phyloP scores from a whole-genome alignment of 768 basidiomycete genomes.

The Paxillus ammoniavirescens region DNA sequence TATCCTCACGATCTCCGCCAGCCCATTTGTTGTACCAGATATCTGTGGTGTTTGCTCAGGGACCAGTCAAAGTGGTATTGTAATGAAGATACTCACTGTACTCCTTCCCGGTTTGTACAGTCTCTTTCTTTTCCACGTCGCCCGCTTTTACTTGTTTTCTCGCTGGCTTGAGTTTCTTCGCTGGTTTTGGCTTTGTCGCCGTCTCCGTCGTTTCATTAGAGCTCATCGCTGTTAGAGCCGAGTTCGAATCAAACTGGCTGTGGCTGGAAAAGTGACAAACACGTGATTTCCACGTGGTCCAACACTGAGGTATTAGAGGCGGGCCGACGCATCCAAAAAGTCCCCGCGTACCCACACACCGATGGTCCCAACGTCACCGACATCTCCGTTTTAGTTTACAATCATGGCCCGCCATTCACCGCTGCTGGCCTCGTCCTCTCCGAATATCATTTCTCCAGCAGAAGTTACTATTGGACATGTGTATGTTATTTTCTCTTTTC shows the following conservation, averaged over 20 bases:
- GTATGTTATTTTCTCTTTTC: conserved; percentile 36
- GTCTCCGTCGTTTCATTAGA: conserved; percentile 23
- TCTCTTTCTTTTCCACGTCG: conserved; percentile 86
- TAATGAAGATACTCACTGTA: conserved; percentile 68
- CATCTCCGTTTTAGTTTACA: neutral
- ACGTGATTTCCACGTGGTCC: conserved; percentile 24
- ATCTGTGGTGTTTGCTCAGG: conserved; percentile 45
- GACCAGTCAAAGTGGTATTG: neutral
- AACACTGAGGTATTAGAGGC: neutral
- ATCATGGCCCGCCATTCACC: conserved; percentile 49
- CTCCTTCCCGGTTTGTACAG: conserved; percentile 91
- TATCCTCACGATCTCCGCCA: conserved; percentile 97
- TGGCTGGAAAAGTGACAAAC: neutral
- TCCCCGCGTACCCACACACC: neutral
- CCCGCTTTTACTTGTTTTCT: conserved; percentile 90
- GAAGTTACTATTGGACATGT: conserved; percentile 60
- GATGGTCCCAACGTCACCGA: conserved; percentile 12
- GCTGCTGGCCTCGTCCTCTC: conserved; percentile 42
- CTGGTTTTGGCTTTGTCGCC: conserved; percentile 24
- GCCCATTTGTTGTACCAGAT: conserved; percentile 99
- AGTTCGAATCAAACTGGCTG: neutral
- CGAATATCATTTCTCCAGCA: conserved; percentile 41
- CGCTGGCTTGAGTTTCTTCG: conserved; percentile 85
- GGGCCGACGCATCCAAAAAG: conserved; percentile 12
- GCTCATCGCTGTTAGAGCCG: conserved; percentile 28